phyloP scores from a whole-genome alignment of 1,284 basidiomycete genomes.

The Cryptococcus sp. region DNA sequence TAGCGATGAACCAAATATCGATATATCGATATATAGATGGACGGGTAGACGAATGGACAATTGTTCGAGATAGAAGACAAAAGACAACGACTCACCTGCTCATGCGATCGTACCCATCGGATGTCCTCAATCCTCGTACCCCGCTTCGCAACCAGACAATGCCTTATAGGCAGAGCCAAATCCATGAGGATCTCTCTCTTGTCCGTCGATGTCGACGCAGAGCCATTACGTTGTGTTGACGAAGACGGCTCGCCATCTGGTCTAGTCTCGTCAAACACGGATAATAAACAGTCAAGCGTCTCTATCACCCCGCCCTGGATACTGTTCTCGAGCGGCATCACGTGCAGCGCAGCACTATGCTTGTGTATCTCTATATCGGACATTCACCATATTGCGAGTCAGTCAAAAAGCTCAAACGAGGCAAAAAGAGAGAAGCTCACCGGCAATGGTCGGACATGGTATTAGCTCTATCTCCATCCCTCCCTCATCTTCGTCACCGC shows the following conservation, averaged over 20 bases:
- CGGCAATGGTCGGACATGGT: conserved; percentile 37
- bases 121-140: conserved; percentile 40
- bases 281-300: conserved; percentile 45
- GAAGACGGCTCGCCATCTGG: too few relatives aligned
- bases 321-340: conserved; percentile 52
- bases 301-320: conserved; percentile 51
- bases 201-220: neutral
- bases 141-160: conserved; percentile 43
- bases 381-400: neutral
- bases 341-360: conserved; percentile 28
- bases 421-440: conserved; percentile 17
- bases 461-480: conserved; percentile 21
- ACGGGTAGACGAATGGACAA: neutral
- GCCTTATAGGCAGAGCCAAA: conserved; percentile 39
- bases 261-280: conserved; percentile 2
- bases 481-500: too few relatives aligned
- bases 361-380: conserved; percentile 31
- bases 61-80: neutral
- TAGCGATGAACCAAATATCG: too few relatives aligned
- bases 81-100: conserved; percentile 40
- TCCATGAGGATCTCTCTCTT: conserved; percentile 21
- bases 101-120: conserved; percentile 46
- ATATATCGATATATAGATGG: too few relatives aligned
- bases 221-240: neutral
- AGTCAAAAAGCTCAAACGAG: too few relatives aligned